Conservation (phyloP, 2,329 filamentous ascomycete genomes). For the Alternaria longipes region DNA sequence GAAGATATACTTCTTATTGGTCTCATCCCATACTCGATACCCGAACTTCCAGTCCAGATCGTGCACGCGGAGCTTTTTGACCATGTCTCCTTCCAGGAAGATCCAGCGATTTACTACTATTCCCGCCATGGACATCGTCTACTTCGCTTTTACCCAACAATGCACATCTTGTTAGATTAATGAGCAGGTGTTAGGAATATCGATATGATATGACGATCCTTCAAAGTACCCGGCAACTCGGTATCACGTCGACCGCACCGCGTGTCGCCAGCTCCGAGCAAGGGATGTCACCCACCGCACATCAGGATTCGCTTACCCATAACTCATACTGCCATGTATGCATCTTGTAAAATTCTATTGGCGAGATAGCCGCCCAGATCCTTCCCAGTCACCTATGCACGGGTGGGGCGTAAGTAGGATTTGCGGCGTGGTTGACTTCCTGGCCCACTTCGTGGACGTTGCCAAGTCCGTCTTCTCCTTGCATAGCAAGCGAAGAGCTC, state of each 20-base stretch:
- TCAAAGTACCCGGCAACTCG: not conserved
- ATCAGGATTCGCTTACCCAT: not conserved
- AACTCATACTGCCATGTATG: not conserved
- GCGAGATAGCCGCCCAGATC: constrained; percentile 1
- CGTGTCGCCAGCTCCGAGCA: not conserved
- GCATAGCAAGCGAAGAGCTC: not conserved
- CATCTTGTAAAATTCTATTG: not conserved
- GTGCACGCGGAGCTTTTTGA: not conserved
- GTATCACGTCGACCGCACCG: constrained; percentile 1
- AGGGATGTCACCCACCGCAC: not conserved
- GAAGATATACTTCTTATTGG: not conserved
- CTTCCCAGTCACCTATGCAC: not conserved
- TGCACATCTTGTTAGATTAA: not conserved
- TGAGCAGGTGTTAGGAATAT: not conserved
- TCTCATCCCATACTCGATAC: not conserved
- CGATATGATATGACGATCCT: not conserved
- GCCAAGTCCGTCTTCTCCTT: constrained; percentile 5
- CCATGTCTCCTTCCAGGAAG: not conserved
- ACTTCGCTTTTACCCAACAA: not conserved
- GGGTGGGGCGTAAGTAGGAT: not conserved
- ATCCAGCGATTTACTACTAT: not conserved
- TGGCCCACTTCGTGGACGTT: not conserved
- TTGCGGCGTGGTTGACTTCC: not conserved
- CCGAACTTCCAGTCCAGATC: not conserved
- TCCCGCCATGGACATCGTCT: not conserved